These are phyloP conservation scores for Hibiscus syriacus DNA, from an alignment of 345 rosid genomes.

Conservation along the genomic window DNA sequence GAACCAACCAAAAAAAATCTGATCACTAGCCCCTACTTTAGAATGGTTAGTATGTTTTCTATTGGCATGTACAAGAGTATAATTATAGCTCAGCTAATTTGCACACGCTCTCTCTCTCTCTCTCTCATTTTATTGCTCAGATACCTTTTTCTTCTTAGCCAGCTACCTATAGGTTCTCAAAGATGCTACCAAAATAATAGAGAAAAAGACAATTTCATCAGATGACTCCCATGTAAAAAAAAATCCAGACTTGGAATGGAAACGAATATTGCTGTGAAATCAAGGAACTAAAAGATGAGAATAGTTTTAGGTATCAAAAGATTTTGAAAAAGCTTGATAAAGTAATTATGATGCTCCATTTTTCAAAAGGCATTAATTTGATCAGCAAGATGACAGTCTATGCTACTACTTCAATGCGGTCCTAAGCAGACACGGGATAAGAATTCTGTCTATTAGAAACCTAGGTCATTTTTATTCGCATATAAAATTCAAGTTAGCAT, in stretches of 20 bases:
- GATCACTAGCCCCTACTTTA: no score
- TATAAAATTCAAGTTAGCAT: neutral
- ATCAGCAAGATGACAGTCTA: neutral
- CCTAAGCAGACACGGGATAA: neutral
- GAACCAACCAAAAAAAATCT: no score
- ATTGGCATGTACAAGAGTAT: neutral
- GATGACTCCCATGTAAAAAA: neutral
- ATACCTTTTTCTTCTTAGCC: neutral
- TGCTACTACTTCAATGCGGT: neutral
- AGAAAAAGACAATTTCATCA: neutral
- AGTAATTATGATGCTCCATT: neutral
- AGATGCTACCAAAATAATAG: neutral
- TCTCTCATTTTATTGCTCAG: neutral
- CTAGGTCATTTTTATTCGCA: neutral
- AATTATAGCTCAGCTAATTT: neutral
- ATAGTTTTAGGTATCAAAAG: no score
- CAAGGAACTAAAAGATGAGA: no score
- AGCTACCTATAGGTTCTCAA: no score
- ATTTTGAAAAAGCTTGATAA: no score
- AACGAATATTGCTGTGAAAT: neutral
- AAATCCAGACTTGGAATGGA: neutral
- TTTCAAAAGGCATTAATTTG: neutral
- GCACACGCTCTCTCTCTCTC: no score
- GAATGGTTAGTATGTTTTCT: no score
- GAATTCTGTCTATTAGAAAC: neutral